Conservation (phyloP, 352 stramenopile genomes). For the Phytophthora ramorum region DNA sequence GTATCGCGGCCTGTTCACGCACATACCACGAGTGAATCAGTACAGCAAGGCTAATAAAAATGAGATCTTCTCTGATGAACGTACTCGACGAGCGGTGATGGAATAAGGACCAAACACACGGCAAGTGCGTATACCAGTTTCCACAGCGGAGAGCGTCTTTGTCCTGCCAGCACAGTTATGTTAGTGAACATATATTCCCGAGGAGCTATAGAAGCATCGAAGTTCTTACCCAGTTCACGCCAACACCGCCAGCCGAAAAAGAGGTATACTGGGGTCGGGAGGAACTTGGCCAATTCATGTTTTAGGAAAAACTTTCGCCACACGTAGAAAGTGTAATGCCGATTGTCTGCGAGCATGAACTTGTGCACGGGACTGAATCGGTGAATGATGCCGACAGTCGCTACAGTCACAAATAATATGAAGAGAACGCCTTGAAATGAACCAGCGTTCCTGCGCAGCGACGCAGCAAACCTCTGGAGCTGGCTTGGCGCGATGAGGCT, state of each 20-base stretch:
- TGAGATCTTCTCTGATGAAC: slow-evolving; percentile 17
- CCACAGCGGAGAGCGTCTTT: slow-evolving; percentile 73
- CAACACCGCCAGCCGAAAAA: slow-evolving; percentile 72
- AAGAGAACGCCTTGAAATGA: slow-evolving; percentile 44
- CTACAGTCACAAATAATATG: slow-evolving; percentile 23
- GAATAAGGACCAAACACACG: slow-evolving; percentile 83
- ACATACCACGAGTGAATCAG: slow-evolving; percentile 14
- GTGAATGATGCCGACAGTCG: slow-evolving; percentile 52
- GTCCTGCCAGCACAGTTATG: slow-evolving; percentile 38
- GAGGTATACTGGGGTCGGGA: slow-evolving; percentile 65
- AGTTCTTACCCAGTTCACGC: slow-evolving; percentile 65
- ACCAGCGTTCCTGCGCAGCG: slow-evolving; percentile 43
- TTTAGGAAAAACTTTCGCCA: slow-evolving; percentile 90
- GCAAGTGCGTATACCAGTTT: slow-evolving; percentile 76
- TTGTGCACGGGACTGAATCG: slow-evolving; percentile 86
- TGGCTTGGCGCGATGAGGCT: slow-evolving; percentile 48
- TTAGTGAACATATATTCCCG: not conserved
- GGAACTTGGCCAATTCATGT: slow-evolving; percentile 72
- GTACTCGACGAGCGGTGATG: slow-evolving; percentile 90
- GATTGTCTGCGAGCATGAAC: slow-evolving; percentile 93
- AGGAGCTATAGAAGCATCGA: not conserved
- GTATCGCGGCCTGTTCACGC: slow-evolving; percentile 69
- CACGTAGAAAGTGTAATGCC: slow-evolving; percentile 94
- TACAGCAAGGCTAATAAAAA: not conserved
- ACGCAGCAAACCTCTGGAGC: slow-evolving; percentile 43